Evolutionary conservation across 2,329 filamentous ascomycete species (phyloP).

Genomic region (Chaetomium olivaceum): DNA sequence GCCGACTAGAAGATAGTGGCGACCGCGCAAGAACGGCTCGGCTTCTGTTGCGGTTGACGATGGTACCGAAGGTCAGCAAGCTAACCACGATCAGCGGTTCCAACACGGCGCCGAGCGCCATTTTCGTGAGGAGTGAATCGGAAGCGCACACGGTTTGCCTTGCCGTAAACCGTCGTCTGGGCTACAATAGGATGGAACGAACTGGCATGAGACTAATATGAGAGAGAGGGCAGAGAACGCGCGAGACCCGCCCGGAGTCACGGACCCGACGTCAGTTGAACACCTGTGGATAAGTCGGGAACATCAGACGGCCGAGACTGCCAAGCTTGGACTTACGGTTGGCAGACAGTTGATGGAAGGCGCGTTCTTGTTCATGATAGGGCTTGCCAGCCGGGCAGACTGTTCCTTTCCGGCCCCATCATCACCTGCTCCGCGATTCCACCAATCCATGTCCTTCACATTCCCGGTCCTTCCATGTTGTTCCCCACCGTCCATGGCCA

Average conservation of each 20-base stretch:
- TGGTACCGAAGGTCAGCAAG: conserved; percentile 61
- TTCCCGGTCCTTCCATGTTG: neutral
- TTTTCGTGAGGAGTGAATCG: conserved; percentile 13
- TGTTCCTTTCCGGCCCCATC: neutral
- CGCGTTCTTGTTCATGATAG: neutral
- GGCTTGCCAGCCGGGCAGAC: neutral
- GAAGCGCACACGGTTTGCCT: neutral
- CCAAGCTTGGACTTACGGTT: neutral
- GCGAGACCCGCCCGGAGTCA: neutral
- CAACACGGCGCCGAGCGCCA: conserved; percentile 55
- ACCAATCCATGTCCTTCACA: no score
- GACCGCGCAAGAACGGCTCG: conserved; percentile 26
- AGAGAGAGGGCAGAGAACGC: neutral
- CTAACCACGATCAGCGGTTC: conserved; percentile 63
- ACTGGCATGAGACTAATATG: neutral
- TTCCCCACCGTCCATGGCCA: neutral
- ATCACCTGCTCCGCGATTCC: no score
- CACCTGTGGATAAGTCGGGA: neutral
- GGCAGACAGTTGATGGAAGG: neutral
- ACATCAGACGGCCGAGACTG: neutral
- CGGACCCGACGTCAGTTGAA: neutral
- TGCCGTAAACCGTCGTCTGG: neutral
- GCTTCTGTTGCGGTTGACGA: conserved; percentile 55
- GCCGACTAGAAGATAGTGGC: conserved; percentile 31
- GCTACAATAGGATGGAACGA: neutral